Evolutionary conservation across 2,329 filamentous ascomycete genomes (phyloP).

Genomic region (Talaromyces sp.): DNA sequence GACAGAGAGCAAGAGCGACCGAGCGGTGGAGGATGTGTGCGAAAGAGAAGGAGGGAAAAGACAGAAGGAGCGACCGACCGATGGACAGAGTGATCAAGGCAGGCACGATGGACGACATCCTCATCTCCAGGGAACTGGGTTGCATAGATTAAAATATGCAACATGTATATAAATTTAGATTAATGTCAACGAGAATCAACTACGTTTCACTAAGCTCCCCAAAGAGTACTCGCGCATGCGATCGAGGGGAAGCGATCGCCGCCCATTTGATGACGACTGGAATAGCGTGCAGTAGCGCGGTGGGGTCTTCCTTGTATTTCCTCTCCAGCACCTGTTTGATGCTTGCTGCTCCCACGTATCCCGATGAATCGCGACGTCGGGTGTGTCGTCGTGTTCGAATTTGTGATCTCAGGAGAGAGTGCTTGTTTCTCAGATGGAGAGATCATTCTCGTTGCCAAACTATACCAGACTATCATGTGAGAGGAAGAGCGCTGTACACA

Average conservation of each 20-base stretch:
- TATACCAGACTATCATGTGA: too few species aligned
- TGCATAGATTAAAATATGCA: background rate
- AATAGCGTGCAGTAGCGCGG: slow-evolving; percentile 14
- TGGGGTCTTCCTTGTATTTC: background rate
- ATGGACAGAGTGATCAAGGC: background rate
- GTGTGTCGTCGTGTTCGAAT: too few species aligned
- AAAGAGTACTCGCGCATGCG: background rate
- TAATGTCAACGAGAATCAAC: background rate
- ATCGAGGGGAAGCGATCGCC: slow-evolving; percentile 10
- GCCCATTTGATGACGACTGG: slow-evolving; percentile 14
- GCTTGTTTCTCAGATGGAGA: too few species aligned
- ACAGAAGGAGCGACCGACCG: background rate
- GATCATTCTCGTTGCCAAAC: too few species aligned
- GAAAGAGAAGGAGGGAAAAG: background rate
- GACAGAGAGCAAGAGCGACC: background rate
- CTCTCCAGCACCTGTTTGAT: background rate
- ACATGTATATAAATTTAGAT: background rate
- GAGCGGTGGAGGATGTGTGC: background rate
- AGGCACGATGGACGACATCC: background rate
- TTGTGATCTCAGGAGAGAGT: too few species aligned
- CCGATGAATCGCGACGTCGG: too few species aligned
- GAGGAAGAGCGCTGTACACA: too few species aligned
- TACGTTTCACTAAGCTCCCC: background rate
- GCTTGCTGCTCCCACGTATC: background rate
- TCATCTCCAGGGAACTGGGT: background rate